Evolutionary conservation across 2,329 filamentous ascomycete genomes (phyloP).

Genomic region (Talaromyces amestolkiae): DNA sequence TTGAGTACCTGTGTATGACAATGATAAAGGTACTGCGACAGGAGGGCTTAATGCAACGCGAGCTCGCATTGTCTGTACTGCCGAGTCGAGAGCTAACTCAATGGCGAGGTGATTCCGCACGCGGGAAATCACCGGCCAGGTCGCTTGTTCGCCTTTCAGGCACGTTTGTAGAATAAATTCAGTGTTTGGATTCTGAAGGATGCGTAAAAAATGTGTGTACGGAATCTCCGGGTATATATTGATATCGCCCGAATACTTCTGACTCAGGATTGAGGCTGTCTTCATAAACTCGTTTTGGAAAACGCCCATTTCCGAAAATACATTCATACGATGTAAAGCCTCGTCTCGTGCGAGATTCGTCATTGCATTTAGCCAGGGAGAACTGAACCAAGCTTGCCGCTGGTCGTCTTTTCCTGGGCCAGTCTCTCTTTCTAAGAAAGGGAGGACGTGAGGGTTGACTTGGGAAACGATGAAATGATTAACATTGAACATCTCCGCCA

Average conservation of each 20-base stretch:
- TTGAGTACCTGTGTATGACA: not conserved
- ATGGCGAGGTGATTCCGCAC: conserved; percentile 86
- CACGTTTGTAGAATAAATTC: conserved; percentile 84
- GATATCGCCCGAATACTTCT: conserved; percentile 92
- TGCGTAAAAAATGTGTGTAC: conserved; percentile 68
- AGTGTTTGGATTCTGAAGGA: conserved; percentile 78
- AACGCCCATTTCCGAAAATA: conserved; percentile 75
- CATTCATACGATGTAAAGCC: conserved; percentile 73
- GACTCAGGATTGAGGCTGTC: conserved; percentile 74
- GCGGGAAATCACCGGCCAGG: conserved; percentile 84
- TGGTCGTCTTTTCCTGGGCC: conserved; percentile 33
- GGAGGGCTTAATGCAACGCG: conserved; percentile 36
- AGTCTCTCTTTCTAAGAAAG: conserved; percentile 77
- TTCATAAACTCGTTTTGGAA: conserved; percentile 78
- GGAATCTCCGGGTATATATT: conserved; percentile 83
- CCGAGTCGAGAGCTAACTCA: conserved; percentile 67
- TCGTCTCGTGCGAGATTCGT: conserved; percentile 76
- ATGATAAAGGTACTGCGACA: conserved; percentile 18
- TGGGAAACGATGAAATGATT: conserved; percentile 98
- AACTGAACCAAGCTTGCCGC: conserved; percentile 32
- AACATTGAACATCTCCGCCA: conserved; percentile 95
- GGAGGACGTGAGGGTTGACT: conserved; percentile 90
- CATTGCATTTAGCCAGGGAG: conserved; percentile 62
- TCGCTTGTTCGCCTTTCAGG: conserved; percentile 76
- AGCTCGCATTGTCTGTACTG: conserved; percentile 41